Base-by-base conservation (phyloP, 768 basidiomycete genomes). In the Cystofilobasidium bisporidii region DNA sequence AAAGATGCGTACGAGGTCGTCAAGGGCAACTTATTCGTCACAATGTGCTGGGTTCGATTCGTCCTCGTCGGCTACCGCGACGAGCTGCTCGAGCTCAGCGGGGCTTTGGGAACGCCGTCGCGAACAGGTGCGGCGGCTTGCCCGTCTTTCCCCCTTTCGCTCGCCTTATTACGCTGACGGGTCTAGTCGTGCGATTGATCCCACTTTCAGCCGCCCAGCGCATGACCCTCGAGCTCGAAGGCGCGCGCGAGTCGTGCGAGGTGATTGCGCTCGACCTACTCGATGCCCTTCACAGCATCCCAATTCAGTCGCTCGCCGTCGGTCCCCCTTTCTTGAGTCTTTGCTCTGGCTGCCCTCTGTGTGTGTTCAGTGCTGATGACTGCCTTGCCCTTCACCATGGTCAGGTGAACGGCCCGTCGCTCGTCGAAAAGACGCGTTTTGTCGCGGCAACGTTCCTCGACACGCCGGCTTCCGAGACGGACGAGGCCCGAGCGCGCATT, bases 21-120 rank as follows among this genome's bases (percentile, higher is more conserved):
- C 83, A 91, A 92, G 77, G 88, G 87, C 41, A 94, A 94, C 74
- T 80, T 94, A 48, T 93, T 87, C 72, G 91, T 93, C 72, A 93
- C 91, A 15, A 91, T 92, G 83, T 90, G 50, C 10, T 38, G 61
- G 26, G 28, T 50, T 9, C 32, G 66, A 22, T 56, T 56, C 48
- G 26, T 62, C 40, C 1, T 63, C 11, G 24, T 67, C 36, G 91
- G 91, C 77, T 93, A 93, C 75, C 86, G 89, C 9, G 87, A 93
- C 70, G 89, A 94, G 76, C 82, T 94, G 12, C 70, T 84, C 83
- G 24, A 81, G 88, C 70, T 86, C 85, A 73, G 86, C 84, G 24
- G 81, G 75, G 20, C 22, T 0, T 17, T 28, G 3, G 65, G 60
- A 2, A 41, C 45, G 20, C 65, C 65, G 8, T 15, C 45, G 14